phyloP scores from a whole-genome alignment of 129 eudicot species.

The Dittrichia graveolens region DNA sequence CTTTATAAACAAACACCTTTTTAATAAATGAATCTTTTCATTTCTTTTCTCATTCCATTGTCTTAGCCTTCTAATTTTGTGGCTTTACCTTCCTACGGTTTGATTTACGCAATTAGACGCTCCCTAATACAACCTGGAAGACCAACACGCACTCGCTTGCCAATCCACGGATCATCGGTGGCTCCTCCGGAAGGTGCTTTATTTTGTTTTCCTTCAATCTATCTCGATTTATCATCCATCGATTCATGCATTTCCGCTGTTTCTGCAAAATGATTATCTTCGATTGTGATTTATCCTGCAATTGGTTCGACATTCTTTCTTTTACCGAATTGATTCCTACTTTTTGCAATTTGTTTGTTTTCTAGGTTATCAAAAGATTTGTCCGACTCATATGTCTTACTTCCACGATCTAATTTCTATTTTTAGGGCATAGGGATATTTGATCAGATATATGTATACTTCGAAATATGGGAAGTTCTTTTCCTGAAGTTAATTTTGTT shows the following conservation, averaged over 20 bases:
- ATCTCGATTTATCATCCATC: neutral
- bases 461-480: neutral
- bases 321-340: slow-evolving; percentile 3
- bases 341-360: neutral
- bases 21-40: no score
- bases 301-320: neutral
- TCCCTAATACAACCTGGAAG: neutral
- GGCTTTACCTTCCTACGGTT: neutral
- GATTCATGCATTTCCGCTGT: slow-evolving; percentile 4
- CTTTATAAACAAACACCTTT: no score
- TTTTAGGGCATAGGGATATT: slow-evolving; percentile 2
- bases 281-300: neutral
- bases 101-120: neutral
- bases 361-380: neutral
- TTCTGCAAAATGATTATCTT: neutral
- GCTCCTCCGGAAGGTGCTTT: slow-evolving; percentile 19
- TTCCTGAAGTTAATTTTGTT: neutral
- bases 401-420: slow-evolving; percentile 13
- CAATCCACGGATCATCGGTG: neutral
- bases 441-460: slow-evolving; percentile 1
- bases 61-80: no score
- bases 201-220: neutral
- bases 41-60: no score
- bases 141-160: slow-evolving; percentile 16
- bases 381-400: neutral